Evolutionary conservation across 1,284 basidiomycete genomes (phyloP), one percentile per base, ranked within the genome.

Genomic region (Caloboletus firmus): DNA sequence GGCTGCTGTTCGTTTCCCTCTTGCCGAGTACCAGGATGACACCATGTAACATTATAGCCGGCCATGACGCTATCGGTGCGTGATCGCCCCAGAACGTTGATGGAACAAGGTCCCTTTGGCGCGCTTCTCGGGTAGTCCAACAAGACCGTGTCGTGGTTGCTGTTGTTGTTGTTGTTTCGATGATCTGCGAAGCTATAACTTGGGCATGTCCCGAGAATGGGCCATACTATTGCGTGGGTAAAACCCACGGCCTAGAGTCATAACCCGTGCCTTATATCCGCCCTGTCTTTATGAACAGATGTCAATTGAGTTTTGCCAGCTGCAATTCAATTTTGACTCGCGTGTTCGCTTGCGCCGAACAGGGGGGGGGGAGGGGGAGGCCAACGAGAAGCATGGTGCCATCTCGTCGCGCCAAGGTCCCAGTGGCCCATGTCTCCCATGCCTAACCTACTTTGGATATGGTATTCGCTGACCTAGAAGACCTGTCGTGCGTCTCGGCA

Each of bases 291-390:
- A 57, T 43, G 55, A 26, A 18, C 22, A 35, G 24, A 34, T 54
- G 13, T 30, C 51, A 44, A 46, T 62, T 47, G 60, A 58, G 61
- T 62, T 65, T 51, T 41, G 55, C 51, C 51, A 58, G 39, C 40
- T 51, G 40, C 51, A 63, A 62, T 63, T 63, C 49, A 59, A 49
- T 46, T 50, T 15, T 24, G n/a, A 13, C 9, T 13, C 34, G 47
- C 30, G 59, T 30, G 45, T 46, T 28, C 43, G 48, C 37, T 28
- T 47, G 41, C 30, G 30, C 36, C 24, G 20, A 31, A 18, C 18
- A 15, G 9, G 4, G 34, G 28, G 6, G 15, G 24, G 24, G n/a
- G 6, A 6, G 7, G 13, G 22, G 32, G 22, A 2, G 15, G 5
- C n/a, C 36, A 55, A 15, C 49, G 45, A 39, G 2, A 31, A 12